These are phyloP conservation scores for Candida sp. DNA, from an alignment of 1,139 yeast species.

Conservation along the genomic window DNA sequence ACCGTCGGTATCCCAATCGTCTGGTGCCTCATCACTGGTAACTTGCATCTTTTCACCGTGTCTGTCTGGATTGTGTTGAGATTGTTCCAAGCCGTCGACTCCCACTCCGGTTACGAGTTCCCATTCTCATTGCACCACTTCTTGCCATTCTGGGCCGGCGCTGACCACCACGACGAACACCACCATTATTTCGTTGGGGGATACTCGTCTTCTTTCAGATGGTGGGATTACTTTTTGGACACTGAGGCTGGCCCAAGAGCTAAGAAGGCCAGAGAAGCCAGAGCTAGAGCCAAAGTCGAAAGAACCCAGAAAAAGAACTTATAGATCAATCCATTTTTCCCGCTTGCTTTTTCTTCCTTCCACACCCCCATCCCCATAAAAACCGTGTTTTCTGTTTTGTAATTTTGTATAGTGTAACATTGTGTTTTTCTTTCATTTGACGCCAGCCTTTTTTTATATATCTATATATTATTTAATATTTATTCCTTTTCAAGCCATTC, in stretches of 20 bases:
- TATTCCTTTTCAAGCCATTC: constrained; percentile 33
- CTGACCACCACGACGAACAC: constrained; percentile 97
- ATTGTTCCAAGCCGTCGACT: constrained; percentile 92
- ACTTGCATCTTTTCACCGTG: constrained; percentile 75
- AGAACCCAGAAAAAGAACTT: constrained; percentile 16
- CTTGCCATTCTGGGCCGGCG: constrained; percentile 97
- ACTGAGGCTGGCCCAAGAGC: constrained; percentile 85
- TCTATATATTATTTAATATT: not conserved
- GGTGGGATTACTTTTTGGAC: constrained; percentile 86
- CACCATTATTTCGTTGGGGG: constrained; percentile 94
- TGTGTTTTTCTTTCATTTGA: not conserved
- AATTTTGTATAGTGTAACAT: not conserved
- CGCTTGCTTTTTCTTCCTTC: too few relatives aligned
- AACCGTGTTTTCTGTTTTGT: not conserved
- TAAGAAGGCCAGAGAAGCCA: constrained; percentile 59
- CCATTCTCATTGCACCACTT: constrained; percentile 95
- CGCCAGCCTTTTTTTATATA: not conserved
- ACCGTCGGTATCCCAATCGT: constrained; percentile 93
- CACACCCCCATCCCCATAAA: not conserved
- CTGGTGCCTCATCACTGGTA: constrained; percentile 36
- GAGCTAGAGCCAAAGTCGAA: constrained; percentile 38
- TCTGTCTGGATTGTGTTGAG: constrained; percentile 88
- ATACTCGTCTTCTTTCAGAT: constrained; percentile 91
- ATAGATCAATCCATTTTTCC: constrained; percentile 1
- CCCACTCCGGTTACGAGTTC: constrained; percentile 97